Conservation (phyloP, 1,284 basidiomycete species). For the Trichosporon faecale region DNA sequence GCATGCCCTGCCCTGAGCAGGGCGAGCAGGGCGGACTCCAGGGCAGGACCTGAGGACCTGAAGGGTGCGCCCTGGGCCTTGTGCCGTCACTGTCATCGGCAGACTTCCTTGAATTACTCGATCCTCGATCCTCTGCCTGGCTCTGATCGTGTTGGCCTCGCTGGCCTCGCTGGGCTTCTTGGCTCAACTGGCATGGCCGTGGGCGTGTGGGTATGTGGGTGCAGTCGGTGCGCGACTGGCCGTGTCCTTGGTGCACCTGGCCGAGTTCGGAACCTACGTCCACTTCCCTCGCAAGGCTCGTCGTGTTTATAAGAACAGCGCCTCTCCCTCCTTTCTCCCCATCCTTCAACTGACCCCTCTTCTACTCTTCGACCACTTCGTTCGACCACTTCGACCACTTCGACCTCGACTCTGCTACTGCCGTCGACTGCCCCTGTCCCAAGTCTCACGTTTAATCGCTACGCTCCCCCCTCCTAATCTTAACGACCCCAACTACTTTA, state of each 20-base stretch:
- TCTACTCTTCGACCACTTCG: background rate
- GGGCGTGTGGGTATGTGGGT: no score
- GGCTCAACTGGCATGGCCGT: no score
- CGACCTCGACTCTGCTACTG: background rate
- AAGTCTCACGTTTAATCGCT: background rate
- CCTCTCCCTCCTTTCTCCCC: background rate
- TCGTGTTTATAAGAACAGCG: background rate
- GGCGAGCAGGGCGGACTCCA: no score
- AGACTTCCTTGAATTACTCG: conserved; percentile 2
- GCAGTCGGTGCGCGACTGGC: no score
- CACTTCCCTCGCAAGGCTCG: background rate
- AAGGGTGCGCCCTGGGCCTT: background rate
- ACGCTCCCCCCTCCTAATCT: background rate
- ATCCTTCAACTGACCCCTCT: background rate
- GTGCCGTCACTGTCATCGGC: background rate
- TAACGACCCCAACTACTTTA: background rate
- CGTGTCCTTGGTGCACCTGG: no score
- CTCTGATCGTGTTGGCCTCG: background rate
- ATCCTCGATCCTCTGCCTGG: background rate
- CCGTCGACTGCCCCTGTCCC: background rate
- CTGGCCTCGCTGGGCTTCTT: no score
- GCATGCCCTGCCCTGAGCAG: background rate
- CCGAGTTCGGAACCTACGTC: background rate
- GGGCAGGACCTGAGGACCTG: background rate
- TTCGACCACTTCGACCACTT: background rate